A percentile compares a stretch with the other conserved stretches of the same genome.
Evolutionary conservation across 495 filamentous ascomycete genomes (phyloP).

Genomic region (Lepraria neglecta): DNA sequence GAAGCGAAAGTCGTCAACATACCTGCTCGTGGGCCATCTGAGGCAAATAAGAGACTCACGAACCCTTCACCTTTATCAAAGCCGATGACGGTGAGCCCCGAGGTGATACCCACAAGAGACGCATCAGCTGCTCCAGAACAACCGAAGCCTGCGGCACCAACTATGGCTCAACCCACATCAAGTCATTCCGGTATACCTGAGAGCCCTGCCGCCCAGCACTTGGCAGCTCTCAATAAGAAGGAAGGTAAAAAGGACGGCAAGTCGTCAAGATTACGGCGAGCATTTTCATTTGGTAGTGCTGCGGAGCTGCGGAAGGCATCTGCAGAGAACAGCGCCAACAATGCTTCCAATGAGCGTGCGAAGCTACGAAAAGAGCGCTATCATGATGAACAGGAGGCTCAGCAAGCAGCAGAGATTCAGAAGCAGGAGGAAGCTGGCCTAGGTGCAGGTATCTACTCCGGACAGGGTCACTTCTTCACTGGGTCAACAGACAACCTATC

Average conservation of each 20-base stretch:
- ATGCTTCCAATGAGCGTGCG: conserved; percentile 50
- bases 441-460: conserved; percentile 88
- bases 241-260: conserved; percentile 67
- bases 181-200: conserved; percentile 28
- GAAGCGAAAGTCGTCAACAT: conserved; percentile 56
- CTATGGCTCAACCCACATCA: conserved; percentile 28
- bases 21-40: conserved; percentile 63
- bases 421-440: conserved; percentile 87
- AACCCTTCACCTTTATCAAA: conserved; percentile 86
- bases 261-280: conserved; percentile 82
- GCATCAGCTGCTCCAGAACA: conserved; percentile 25
- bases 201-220: conserved; percentile 72
- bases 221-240: conserved; percentile 74
- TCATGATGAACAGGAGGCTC: conserved; percentile 68
- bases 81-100: conserved; percentile 58
- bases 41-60: conserved; percentile 61
- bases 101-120: conserved; percentile 32
- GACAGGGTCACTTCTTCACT: conserved; percentile 76
- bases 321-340: conserved; percentile 55
- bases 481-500: conserved; percentile 96
- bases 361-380: conserved; percentile 65
- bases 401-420: conserved; percentile 83
- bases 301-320: conserved; percentile 79
- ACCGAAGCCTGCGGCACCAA: conserved; percentile 21
- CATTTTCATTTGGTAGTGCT: conserved; percentile 96